A percentile compares a stretch with the other conserved stretches of the same genome.
These are phyloP conservation scores for Staphylotrichum tortipilum DNA, from an alignment of 495 filamentous ascomycete species.

Conservation along the genomic window DNA sequence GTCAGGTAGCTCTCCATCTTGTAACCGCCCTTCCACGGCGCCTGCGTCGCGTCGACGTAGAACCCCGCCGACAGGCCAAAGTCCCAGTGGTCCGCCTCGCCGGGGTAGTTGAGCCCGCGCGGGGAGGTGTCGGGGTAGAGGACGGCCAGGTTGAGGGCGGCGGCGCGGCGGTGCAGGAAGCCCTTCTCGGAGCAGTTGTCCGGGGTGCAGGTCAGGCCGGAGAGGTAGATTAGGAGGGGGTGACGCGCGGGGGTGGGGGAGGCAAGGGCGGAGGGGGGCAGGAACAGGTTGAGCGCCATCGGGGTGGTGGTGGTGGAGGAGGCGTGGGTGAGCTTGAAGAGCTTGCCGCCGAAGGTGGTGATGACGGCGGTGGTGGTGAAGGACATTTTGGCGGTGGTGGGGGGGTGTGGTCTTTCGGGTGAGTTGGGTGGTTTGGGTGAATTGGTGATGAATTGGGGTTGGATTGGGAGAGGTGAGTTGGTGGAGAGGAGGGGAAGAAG, in stretches of 20 bases:
- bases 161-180: conserved; percentile 80
- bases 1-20: conserved; percentile 91
- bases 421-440: not conserved
- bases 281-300: conserved; percentile 62
- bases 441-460: not conserved
- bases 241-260: conserved; percentile 44
- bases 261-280: conserved; percentile 51
- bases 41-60: conserved; percentile 81
- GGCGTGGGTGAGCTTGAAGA: conserved; percentile 83
- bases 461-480: not conserved
- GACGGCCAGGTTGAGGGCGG: conserved; percentile 70
- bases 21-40: conserved; percentile 66
- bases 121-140: conserved; percentile 94
- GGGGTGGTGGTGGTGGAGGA: conserved; percentile 60
- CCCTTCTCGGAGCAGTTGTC: conserved; percentile 96
- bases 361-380: conserved; percentile 86
- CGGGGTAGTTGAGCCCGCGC: conserved; percentile 65
- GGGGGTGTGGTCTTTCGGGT: not conserved
- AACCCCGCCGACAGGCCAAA: conserved; percentile 89
- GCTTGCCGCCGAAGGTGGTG: conserved; percentile 86
- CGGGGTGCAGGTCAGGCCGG: conserved; percentile 88
- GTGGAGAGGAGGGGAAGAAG: not conserved
- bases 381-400: conserved; percentile 45
- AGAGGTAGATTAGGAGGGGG: conserved; percentile 89
- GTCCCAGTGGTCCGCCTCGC: conserved; percentile 79